Evolutionary conservation across 2,329 filamentous ascomycete genomes (phyloP), one percentile per base, ranked within the genome.

Genomic region (Colletotrichum echinochloae): DNA sequence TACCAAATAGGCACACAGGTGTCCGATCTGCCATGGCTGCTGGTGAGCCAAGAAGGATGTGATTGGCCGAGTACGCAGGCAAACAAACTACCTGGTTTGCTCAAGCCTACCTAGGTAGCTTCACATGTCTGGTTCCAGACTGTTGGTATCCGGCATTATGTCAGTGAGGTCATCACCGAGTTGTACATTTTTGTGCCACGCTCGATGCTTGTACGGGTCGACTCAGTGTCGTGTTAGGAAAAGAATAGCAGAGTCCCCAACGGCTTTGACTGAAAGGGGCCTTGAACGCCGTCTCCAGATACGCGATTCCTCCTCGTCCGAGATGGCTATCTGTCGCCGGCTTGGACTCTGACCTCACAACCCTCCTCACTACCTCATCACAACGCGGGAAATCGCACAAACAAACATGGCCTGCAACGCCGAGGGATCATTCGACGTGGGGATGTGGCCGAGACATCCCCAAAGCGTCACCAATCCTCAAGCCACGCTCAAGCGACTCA

Each of bases 51-150:
- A 28, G 52, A 14, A 54, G 33, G 3, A 20, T 49, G 62, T 66
- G 54, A 70, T 70, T 66, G 66, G 62, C 48, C 41, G 48, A 30
- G 23, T 69, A 37, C 26, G 23, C n/a, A 28, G 12, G 37, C 37
- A 30, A 23, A 12, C 23, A 20, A 26, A 18, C n/a, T n/a, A n/a
- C n/a, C n/a, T n/a, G n/a, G 28, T 44, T 26, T 62, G 23, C 37
- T 37, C 41, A 37, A 23, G n/a, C 23, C 30, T 8, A 41, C 23
- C 30, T 8, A 41, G 9, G 33, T 16, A 41, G 12, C 55, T 44
- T 44, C 37, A 30, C 28, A 35, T 48, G 5, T 37, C 23, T 41
- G 54, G 5, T 60, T 28, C 41, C 16, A 35, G 30, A 49, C 23
- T 23, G 28, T 37, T 41, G 23, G 30, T 20, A 5, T 48, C 26